phyloP scores from a whole-genome alignment of 2,329 filamentous ascomycete genomes.

The Clarireedia monteithiana region DNA sequence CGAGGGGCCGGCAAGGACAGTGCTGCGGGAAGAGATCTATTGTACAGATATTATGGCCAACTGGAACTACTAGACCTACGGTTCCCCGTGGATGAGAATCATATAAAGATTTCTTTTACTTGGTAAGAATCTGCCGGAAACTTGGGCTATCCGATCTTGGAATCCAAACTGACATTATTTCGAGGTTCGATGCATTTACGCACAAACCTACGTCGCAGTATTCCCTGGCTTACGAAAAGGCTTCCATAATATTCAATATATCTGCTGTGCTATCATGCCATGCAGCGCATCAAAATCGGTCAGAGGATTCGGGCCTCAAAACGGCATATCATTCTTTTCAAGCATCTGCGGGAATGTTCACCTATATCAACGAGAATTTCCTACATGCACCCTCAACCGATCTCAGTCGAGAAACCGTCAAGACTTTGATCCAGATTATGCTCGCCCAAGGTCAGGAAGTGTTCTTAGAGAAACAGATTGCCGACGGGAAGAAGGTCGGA shows the following conservation, averaged over 20 bases:
- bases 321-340: slow-evolving; percentile 98
- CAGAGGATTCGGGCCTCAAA: slow-evolving; percentile 88
- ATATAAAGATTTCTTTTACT: slow-evolving; percentile 98
- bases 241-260: slow-evolving; percentile 99
- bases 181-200: slow-evolving; percentile 98
- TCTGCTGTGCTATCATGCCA: slow-evolving; percentile 94
- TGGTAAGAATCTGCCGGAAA: slow-evolving; percentile 52
- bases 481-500: slow-evolving; percentile 86
- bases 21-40: slow-evolving; percentile 81
- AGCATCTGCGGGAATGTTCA: slow-evolving; percentile 98
- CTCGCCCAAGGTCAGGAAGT: slow-evolving; percentile 95
- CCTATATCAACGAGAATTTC: slow-evolving; percentile 99
- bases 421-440: slow-evolving; percentile 86
- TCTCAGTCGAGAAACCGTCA: slow-evolving; percentile 89
- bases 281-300: slow-evolving; percentile 84
- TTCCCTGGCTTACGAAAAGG: slow-evolving; percentile 95
- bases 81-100: slow-evolving; percentile 96
- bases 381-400: slow-evolving; percentile 95
- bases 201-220: slow-evolving; percentile 96
- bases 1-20: slow-evolving; percentile 94
- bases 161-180: neutral
- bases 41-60: slow-evolving; percentile 97
- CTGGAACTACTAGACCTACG: slow-evolving; percentile 88
- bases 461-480: slow-evolving; percentile 91
- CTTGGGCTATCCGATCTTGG: neutral